Percentiles rank a stretch among this genome's conserved stretches.
phyloP scores from a whole-genome alignment of 2,329 filamentous ascomycete genomes.

The Aspergillus caelatus region DNA sequence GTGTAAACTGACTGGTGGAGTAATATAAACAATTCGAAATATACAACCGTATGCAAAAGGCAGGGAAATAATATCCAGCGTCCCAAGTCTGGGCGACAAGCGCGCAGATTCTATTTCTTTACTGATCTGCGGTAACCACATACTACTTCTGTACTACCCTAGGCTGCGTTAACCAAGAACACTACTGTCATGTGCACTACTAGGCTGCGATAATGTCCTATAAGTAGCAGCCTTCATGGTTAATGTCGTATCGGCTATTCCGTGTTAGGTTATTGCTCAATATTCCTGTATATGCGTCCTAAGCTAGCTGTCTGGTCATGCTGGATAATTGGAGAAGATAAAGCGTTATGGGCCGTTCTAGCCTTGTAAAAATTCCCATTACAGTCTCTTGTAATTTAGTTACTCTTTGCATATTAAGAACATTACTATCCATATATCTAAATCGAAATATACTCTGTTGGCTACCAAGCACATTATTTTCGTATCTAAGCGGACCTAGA shows the following conservation, averaged over 20 bases:
- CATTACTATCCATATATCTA: background rate
- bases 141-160: no score
- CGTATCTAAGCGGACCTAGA: background rate
- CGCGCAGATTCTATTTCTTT: no score
- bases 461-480: background rate
- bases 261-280: background rate
- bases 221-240: background rate
- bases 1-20: no score
- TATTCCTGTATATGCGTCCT: background rate
- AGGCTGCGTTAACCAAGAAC: no score
- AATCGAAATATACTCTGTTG: background rate
- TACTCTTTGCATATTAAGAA: background rate
- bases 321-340: background rate
- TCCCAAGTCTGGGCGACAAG: no score
- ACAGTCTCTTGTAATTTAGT: background rate
- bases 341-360: background rate
- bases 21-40: no score
- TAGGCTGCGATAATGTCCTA: background rate
- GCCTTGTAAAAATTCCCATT: background rate
- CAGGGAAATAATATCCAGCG: no score
- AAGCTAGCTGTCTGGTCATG: background rate
- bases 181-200: background rate
- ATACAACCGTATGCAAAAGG: no score
- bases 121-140: no score
- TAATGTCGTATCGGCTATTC: background rate